Base-by-base conservation (phyloP, 2,329 filamentous ascomycete species). In the Xylariaceae sp. region DNA sequence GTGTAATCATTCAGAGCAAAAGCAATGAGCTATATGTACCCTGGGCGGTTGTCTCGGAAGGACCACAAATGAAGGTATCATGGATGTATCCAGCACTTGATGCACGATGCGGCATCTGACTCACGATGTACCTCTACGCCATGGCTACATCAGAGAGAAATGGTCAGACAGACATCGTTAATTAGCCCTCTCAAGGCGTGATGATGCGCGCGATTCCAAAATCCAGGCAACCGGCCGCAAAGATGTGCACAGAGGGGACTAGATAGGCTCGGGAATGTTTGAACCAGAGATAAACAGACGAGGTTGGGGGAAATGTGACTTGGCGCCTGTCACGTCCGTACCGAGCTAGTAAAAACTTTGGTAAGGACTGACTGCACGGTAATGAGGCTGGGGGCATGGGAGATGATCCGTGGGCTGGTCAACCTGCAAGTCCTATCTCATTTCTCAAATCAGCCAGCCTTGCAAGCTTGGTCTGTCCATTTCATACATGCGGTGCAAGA, bases 221-320 rank as follows among this genome's bases (percentile, higher is more conserved):
- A 46, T n/a, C 36, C 40, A 37, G 52, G 56, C 44, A 54, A 47
- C 49, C 52, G 52, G 53, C 52, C 54, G 54, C 46, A 36, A 47
- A 51, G 42, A 40, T 16, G n/a, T n/a, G n/a, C n/a, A n/a, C n/a
- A n/a, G n/a, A n/a, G n/a, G n/a, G n/a, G n/a, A n/a, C n/a, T n/a
- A n/a, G n/a, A n/a, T n/a, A n/a, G n/a, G n/a, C n/a, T n/a, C n/a
- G n/a, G n/a, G n/a, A n/a, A n/a, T n/a, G n/a, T n/a, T n/a, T n/a
- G n/a, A n/a, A n/a, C n/a, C n/a, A n/a, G 12, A 45, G 25, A 14
- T 33, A 39, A 17, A 17, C 20, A 32, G 25, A 39, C n/a, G 37
- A 29, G 36, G 33, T 40, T 37, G 27, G 45, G 27, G 32, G 17
- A 36, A 44, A 48, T 43, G 47, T 53, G 50, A 52, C 38, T 36